Evolutionary conservation across 306 rosid genomes (phyloP), one percentile per base, ranked within the genome.

Genomic region (cucumber (Cucumis sativus)): DNA sequence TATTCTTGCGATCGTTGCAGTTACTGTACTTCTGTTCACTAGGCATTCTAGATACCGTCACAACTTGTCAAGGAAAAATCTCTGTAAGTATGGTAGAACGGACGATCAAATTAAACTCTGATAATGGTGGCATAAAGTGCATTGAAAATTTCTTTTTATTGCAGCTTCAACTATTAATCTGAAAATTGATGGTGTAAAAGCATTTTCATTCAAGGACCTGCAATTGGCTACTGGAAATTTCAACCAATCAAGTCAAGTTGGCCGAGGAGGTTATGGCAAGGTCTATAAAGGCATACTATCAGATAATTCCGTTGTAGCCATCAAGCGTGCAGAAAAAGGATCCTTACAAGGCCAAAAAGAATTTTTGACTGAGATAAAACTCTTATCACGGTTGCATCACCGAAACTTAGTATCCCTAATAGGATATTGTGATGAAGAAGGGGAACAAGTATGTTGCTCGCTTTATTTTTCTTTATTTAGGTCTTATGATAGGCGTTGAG

Each of bases 221-320:
- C 82, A 79, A 76, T 80, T 17, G 45, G 98, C 98, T 57, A 90
- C 97, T 12, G 41, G 79, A 78, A 87, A 85, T 80, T 95, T 94
- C 21, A 80, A 88, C 82, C 83, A 79, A 78, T 81, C 96, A 8
- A 58, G 65, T 67, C 79, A 84, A 84, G 88, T 92, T 79, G 98
- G 98, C 25, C 95, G 61, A 88, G 98, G 98, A 86, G 98, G 98
- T 73, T 95, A 95, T 78, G 98, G 98, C 69, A 95, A 83, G 84
- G 99, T 96, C 80, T 96, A 96, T 72, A 91, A 72, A 85, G 99
- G 99, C 59, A 76, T 85, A 83, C 79, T 96, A 16, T 82, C 83
- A 10, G 85, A 91, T 85, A 88, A 83, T 47, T 85, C 83, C 47
- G 69, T 77, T 47, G 96, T 92, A 55, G 99, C 99, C 60, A 57